Base-by-base conservation (phyloP, 805 yeast species). In the Metschnikowia corniflorae region DNA sequence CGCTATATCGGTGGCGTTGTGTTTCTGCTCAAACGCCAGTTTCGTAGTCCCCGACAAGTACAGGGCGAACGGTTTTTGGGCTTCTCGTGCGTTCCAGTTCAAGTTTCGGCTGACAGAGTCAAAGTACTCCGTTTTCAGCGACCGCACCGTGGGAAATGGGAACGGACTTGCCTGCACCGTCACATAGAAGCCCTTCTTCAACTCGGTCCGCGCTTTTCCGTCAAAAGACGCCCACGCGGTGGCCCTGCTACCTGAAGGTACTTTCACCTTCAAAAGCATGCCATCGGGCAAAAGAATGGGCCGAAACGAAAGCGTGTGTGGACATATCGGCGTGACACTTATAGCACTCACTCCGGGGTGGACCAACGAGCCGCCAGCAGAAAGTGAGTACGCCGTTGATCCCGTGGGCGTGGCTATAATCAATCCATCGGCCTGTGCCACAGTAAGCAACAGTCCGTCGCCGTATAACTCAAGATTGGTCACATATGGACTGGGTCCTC, bases 161-260 rank as follows among this genome's bases (percentile, higher is more conserved):
- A 76, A 91, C 19, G 88, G 86, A 30, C 93, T 80, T 0, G 96
- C 96, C 26, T 78, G 77, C 12, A 93, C 75, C 0, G 88, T 77
- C 22, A 93, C 85, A 51, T 86, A 88, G 57, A 87, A 93, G 7
- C 97, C 97, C 38, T 77, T 78, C 22, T 67, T 61, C 31, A 93
- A 63, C 57, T 93, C 96, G 4, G 87, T 82, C 27, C 97, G 68
- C 16, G 80, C 79, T 49, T 93, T 80, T 9, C 98, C 98, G 61
- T 93, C 98, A 57, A 93, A 93, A 2, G 96, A 82, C 1, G 95
- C 94, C 95, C 96, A 93, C 0, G 97, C 97, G 0, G 96, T 86
- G 5, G 93, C 78, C 35, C 98, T 66, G 28, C 95, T 82, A 36
- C 78, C 64, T 2, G 55, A 36, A 0, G 97, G 96, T 3, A 88